Evolutionary conservation across 2,329 filamentous ascomycete genomes (phyloP).

Genomic region (Ophiostoma sp.): DNA sequence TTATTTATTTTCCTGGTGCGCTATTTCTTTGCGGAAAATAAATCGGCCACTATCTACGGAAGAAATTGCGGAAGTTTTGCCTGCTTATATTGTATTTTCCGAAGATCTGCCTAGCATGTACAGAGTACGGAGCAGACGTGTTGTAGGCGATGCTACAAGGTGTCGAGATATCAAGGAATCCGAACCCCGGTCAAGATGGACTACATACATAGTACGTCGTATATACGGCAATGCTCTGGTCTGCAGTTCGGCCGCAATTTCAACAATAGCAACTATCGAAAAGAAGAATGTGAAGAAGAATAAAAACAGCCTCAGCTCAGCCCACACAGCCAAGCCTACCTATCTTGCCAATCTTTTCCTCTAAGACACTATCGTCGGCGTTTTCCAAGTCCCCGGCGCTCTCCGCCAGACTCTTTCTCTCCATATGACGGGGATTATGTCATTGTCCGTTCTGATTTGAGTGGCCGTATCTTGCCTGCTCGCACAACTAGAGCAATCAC

Average conservation of each 20-base stretch:
- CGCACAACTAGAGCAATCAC: neutral
- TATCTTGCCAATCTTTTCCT: neutral
- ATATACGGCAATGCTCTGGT: too few species aligned
- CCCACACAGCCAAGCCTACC: neutral
- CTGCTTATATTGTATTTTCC: neutral
- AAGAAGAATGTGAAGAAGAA: neutral
- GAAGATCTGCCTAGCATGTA: neutral
- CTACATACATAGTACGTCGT: too few species aligned
- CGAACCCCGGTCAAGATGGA: neutral
- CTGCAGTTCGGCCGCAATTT: neutral
- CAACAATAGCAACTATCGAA: neutral
- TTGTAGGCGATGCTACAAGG: neutral
- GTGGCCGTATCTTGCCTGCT: neutral
- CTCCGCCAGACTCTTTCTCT: neutral
- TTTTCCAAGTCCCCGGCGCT: neutral
- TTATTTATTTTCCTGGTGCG: constrained; percentile 16
- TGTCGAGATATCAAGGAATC: neutral
- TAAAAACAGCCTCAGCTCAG: neutral
- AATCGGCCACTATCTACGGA: constrained; percentile 5
- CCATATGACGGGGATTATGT: neutral
- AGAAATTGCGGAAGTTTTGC: neutral
- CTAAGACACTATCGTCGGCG: neutral
- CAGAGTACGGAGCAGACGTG: neutral
- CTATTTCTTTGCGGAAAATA: constrained; percentile 15
- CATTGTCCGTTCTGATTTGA: neutral